Percentiles rank a stretch among this genome's conserved stretches.
phyloP scores from a whole-genome alignment of 768 basidiomycete genomes.

The Lactarius hatsudake region DNA sequence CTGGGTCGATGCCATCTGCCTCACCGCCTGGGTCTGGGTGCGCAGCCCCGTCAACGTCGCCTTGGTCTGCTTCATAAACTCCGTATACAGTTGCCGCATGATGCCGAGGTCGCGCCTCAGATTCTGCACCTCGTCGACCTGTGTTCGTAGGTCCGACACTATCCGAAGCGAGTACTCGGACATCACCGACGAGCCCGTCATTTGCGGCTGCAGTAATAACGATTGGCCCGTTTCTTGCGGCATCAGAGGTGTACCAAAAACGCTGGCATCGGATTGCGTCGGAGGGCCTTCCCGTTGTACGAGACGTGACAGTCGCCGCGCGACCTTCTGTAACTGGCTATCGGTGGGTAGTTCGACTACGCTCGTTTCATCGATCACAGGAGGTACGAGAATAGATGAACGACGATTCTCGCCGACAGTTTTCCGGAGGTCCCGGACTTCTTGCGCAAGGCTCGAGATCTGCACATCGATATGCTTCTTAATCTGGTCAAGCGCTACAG shows the following conservation, averaged over 20 bases:
- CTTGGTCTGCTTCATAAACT: constrained; percentile 91
- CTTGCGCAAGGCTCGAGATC: constrained; percentile 78
- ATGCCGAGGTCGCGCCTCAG: constrained; percentile 89
- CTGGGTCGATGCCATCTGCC: constrained; percentile 76
- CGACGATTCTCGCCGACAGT: constrained; percentile 57
- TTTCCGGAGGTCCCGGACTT: constrained; percentile 84
- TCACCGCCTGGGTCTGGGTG: constrained; percentile 81
- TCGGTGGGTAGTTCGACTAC: constrained; percentile 63
- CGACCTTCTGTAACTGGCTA: constrained; percentile 67
- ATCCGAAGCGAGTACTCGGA: constrained; percentile 74
- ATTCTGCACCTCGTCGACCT: constrained; percentile 94
- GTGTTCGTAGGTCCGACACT: constrained; percentile 79
- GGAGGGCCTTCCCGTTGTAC: constrained; percentile 41
- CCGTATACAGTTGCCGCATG: constrained; percentile 92
- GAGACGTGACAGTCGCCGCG: constrained; percentile 70
- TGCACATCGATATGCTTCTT: constrained; percentile 96
- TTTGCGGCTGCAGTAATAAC: constrained; percentile 54
- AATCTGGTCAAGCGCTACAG: constrained; percentile 91
- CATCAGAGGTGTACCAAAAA: constrained; percentile 38
- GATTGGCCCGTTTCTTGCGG: constrained; percentile 68
- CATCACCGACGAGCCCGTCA: constrained; percentile 70
- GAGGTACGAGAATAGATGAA: constrained; percentile 45
- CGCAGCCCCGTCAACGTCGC: constrained; percentile 75
- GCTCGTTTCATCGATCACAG: constrained; percentile 60
- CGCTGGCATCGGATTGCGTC: constrained; percentile 32